Conservation (phyloP, 1,139 yeast genomes). For the Pichia sp. region DNA sequence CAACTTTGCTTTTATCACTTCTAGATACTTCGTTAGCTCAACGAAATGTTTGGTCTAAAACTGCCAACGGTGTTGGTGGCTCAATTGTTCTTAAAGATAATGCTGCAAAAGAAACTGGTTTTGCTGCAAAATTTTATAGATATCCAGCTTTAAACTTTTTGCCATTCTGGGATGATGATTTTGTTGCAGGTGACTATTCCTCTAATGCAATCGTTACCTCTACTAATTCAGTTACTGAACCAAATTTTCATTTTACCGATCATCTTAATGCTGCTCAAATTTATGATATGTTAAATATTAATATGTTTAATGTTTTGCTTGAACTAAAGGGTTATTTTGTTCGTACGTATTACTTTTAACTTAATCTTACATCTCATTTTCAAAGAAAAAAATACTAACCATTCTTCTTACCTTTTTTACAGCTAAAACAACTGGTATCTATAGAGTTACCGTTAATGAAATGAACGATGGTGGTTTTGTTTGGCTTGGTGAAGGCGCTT, state of each 20-base stretch:
- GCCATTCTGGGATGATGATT: not conserved
- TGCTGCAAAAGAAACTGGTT: slow-evolving; percentile 2
- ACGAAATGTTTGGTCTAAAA: slow-evolving; percentile 1
- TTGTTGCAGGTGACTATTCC: slow-evolving; percentile 4
- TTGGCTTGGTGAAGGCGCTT: slow-evolving; percentile 26
- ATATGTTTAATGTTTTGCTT: not conserved
- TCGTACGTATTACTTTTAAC: slow-evolving; percentile 3
- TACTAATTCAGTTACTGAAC: slow-evolving; percentile 6
- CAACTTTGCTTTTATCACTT: slow-evolving; percentile 7
- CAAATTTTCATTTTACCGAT: slow-evolving; percentile 1
- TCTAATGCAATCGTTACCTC: not conserved
- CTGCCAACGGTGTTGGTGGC: slow-evolving; percentile 6
- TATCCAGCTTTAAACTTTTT: not conserved
- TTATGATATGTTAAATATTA: slow-evolving; percentile 2
- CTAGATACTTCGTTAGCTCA: slow-evolving; percentile 1
- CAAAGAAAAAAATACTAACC: slow-evolving; percentile 3
- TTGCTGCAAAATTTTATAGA: slow-evolving; percentile 4
- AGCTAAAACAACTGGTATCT: slow-evolving; percentile 25
- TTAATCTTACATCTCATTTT: not conserved
- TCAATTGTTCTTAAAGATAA: not conserved
- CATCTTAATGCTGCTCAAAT: not conserved
- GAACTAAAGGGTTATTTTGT: slow-evolving; percentile 7
- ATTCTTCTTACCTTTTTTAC: not conserved
- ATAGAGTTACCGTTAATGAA: slow-evolving; percentile 16
- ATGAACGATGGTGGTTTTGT: slow-evolving; percentile 26